Percentiles rank a stretch among this genome's conserved stretches.
Conservation (phyloP, 352 stramenopile genomes). For the Globisporangium abappressorium region DNA sequence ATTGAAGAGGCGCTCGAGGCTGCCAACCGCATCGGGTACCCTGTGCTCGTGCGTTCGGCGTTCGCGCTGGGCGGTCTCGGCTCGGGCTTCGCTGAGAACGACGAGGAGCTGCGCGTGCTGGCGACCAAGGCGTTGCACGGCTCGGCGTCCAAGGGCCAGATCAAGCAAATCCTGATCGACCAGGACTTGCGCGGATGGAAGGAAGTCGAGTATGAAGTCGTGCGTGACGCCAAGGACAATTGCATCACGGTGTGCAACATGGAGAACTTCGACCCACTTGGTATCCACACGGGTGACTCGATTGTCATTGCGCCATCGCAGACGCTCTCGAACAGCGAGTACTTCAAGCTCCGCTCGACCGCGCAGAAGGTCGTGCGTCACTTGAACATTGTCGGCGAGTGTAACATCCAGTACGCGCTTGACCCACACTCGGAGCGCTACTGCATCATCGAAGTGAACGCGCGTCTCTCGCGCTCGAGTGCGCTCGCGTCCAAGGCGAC, state of each 20-base stretch:
- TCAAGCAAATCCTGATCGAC: slow-evolving; percentile 96
- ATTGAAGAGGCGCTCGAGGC: slow-evolving; percentile 88
- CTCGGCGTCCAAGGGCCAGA: slow-evolving; percentile 80
- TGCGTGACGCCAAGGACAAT: slow-evolving; percentile 95
- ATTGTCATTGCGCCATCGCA: slow-evolving; percentile 97
- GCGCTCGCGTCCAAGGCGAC: slow-evolving; percentile 98
- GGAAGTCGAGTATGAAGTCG: slow-evolving; percentile 99
- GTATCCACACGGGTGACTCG: slow-evolving; percentile 97
- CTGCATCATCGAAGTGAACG: slow-evolving; percentile 99
- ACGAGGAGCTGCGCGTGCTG: slow-evolving; percentile 84
- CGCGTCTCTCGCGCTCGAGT: slow-evolving; percentile 95
- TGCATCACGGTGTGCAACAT: slow-evolving; percentile 99
- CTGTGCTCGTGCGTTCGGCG: slow-evolving; percentile 92
- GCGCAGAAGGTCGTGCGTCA: slow-evolving; percentile 96
- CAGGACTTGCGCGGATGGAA: slow-evolving; percentile 98
- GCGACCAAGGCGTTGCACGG: slow-evolving; percentile 91
- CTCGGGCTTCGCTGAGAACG: slow-evolving; percentile 90
- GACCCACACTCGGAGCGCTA: slow-evolving; percentile 94
- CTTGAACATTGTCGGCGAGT: slow-evolving; percentile 97
- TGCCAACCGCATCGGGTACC: slow-evolving; percentile 92
- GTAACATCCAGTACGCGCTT: slow-evolving; percentile 98
- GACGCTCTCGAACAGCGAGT: slow-evolving; percentile 96
- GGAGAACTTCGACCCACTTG: slow-evolving; percentile 98
- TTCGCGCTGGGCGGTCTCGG: slow-evolving; percentile 93
- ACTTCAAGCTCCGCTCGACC: slow-evolving; percentile 97